Evolutionary conservation across 2,329 filamentous ascomycete genomes (phyloP).

Genomic region (Daldinia eschscholtzii): DNA sequence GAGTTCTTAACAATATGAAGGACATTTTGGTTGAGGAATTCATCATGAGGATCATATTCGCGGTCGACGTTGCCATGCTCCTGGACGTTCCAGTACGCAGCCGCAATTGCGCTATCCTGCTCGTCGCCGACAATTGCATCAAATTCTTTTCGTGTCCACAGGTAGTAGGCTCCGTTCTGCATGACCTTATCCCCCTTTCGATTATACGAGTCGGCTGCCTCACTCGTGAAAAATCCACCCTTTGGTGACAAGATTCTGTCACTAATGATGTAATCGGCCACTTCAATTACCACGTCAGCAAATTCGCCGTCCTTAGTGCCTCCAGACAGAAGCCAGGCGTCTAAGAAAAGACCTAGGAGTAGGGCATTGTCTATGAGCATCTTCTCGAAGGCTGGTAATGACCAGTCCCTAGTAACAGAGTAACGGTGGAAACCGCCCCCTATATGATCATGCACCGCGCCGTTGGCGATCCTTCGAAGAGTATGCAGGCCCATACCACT

Average conservation of each 20-base stretch:
- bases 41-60: constrained; percentile 88
- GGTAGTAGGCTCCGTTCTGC: constrained; percentile 91
- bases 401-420: constrained; percentile 92
- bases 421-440: constrained; percentile 76
- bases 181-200: constrained; percentile 82
- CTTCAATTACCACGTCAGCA: constrained; percentile 81
- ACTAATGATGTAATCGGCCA: constrained; percentile 87
- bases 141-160: constrained; percentile 92
- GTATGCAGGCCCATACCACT: constrained; percentile 85
- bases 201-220: constrained; percentile 88
- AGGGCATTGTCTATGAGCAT: constrained; percentile 95
- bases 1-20: constrained; percentile 77
- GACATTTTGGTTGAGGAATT: constrained; percentile 95
- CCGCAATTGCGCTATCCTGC: constrained; percentile 78
- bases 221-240: constrained; percentile 87
- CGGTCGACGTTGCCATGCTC: constrained; percentile 88
- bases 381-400: constrained; percentile 96
- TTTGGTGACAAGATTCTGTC: constrained; percentile 73
- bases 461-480: constrained; percentile 76
- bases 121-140: constrained; percentile 76
- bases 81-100: constrained; percentile 85
- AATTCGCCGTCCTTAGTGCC: constrained; percentile 74
- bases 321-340: constrained; percentile 77
- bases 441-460: constrained; percentile 68
- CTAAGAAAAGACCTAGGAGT: constrained; percentile 84